Evolutionary conservation across 257 asterid species (phyloP), one percentile per base, ranked within the genome.

Genomic region (Henckelia pumila): DNA sequence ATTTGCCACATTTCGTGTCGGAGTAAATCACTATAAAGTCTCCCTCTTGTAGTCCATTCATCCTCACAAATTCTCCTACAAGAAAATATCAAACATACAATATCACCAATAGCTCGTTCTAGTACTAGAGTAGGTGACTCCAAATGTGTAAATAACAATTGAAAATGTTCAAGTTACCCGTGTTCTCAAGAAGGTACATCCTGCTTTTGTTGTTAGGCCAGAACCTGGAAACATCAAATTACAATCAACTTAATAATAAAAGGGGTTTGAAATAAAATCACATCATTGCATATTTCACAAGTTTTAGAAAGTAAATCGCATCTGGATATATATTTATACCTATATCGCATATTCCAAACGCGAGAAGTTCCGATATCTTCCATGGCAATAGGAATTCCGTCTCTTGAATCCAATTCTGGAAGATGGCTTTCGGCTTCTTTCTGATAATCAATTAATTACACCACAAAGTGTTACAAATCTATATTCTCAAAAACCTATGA

Each of bases 351-450:
- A 50, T 82, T 88, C 91, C 96, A 92, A 16, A 92, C 82, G 23
- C 89, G 88, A 25, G 91, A 85, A 32, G 95, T 86, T 61, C 92
- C 98, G 59, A 92, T 89, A 67, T 92, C 98, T 77, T 92, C 97
- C 91, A 92, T 83, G 19, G 95, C 83, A 9, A 92, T 80, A 21
- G 95, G 73, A 63, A 92, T 86, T 29, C 97, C 98, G 73, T 92
- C 98, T 71, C 98, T 84, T 23, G 96, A 68, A 72, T 88, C 97
- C 49, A 92, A 88, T 63, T 86, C 96, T 0, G 98, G 98, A 56
- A 92, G 95, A 76, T 89, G 98, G 63, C 76, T 78, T 75, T 92
- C 98, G 28, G 98, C 95, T 78, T 92, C 98, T 83, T 82, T 92
- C 98, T 92, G 80, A 17, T 47, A 24, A 47, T 13, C 14, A 44